Conservation (phyloP, 371 early-diverging fungal species). For the Haplosporangium sp. region DNA sequence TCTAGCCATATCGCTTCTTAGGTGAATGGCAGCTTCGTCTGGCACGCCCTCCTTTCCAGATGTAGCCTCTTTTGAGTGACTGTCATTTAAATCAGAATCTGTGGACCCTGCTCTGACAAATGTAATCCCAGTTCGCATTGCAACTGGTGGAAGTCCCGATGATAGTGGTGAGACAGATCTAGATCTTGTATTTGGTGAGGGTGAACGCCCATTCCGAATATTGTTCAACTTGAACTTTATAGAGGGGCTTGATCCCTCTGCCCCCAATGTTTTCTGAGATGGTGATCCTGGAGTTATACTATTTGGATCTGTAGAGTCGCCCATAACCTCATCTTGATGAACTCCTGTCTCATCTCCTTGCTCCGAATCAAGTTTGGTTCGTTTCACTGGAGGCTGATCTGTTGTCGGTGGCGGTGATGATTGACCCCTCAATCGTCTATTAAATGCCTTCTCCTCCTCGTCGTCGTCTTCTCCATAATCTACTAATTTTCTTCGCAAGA, state of each 20-base stretch:
- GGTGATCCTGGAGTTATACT: neutral
- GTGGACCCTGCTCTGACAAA: constrained; percentile 44
- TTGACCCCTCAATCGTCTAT: constrained; percentile 4
- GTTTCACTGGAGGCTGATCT: constrained; percentile 38
- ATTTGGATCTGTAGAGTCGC: constrained; percentile 9
- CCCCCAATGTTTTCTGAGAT: neutral
- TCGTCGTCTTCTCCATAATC: constrained; percentile 52
- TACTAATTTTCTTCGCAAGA: constrained; percentile 35
- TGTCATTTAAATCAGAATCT: constrained; percentile 12
- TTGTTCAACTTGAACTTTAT: constrained; percentile 50
- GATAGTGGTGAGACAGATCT: constrained; percentile 42
- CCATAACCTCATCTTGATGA: constrained; percentile 15
- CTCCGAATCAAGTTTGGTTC: constrained; percentile 27
- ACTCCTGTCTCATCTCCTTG: neutral
- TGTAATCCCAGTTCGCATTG: constrained; percentile 38
- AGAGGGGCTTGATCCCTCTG: constrained; percentile 25
- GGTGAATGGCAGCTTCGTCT: constrained; percentile 34
- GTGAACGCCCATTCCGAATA: constrained; percentile 50
- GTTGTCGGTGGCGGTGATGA: constrained; percentile 7
- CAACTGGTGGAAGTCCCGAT: constrained; percentile 21
- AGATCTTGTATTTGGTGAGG: constrained; percentile 31
- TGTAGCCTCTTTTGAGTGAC: constrained; percentile 1
- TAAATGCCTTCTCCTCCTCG: constrained; percentile 34
- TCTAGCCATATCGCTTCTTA: constrained; percentile 48
- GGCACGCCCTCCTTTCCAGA: constrained; percentile 1